Evolutionary conservation across 345 rosid genomes (phyloP).

Genomic region (Rhodamnia rubescens): DNA sequence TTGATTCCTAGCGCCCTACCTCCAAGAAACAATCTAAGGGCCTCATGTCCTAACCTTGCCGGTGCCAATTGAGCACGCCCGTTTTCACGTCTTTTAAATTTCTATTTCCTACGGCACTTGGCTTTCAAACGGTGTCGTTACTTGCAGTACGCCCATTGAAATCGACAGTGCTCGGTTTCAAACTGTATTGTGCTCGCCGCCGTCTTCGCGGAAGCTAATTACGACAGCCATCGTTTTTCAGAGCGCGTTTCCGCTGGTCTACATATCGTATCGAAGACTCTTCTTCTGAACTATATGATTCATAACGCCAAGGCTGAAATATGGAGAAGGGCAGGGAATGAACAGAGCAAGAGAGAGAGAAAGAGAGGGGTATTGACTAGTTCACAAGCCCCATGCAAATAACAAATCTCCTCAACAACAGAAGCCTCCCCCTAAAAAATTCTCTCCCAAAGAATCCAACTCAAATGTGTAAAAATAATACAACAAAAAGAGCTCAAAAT

Average conservation of each 20-base stretch:
- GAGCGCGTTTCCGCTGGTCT: background rate
- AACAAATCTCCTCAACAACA: constrained; percentile 6
- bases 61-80: too few species aligned
- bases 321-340: background rate
- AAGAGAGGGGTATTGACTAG: background rate
- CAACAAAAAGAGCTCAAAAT: background rate
- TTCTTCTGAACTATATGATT: background rate
- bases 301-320: background rate
- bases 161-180: too few species aligned
- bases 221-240: background rate
- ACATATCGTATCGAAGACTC: background rate
- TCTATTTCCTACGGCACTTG: too few species aligned
- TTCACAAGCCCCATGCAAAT: background rate
- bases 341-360: background rate
- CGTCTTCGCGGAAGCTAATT: too few species aligned
- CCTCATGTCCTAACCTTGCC: too few species aligned
- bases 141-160: too few species aligned
- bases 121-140: too few species aligned
- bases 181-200: too few species aligned
- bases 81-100: too few species aligned
- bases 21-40: too few species aligned
- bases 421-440: constrained; percentile 16
- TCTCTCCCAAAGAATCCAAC: constrained; percentile 32
- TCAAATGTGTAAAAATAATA: constrained; percentile 8
- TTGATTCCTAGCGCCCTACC: too few species aligned